Evolutionary conservation across 768 basidiomycete genomes (phyloP).

Genomic region (Suillus hirtellus): DNA sequence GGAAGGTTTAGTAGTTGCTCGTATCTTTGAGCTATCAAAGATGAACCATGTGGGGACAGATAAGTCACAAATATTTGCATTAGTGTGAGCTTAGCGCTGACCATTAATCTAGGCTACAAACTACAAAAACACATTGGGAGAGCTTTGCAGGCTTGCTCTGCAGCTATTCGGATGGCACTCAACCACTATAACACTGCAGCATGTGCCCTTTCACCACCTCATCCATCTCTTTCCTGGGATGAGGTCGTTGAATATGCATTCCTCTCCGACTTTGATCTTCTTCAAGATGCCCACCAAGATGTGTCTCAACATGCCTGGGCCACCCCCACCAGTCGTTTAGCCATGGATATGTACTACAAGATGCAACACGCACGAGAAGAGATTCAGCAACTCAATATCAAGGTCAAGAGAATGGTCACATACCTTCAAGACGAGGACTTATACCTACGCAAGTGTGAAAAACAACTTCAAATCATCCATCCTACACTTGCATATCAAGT

Average conservation of each 20-base stretch:
- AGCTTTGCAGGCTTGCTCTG: conserved; percentile 6
- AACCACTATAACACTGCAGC: conserved; percentile 6
- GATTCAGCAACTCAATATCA: too few relatives aligned
- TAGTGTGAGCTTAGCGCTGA: too few relatives aligned
- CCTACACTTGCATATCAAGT: too few relatives aligned
- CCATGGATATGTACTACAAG: too few relatives aligned
- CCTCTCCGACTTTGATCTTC: conserved; percentile 20
- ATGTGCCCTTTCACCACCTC: not conserved
- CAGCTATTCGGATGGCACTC: conserved; percentile 21
- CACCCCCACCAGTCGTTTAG: too few relatives aligned
- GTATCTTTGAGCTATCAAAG: conserved; percentile 24
- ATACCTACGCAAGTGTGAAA: too few relatives aligned
- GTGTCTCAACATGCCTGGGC: too few relatives aligned
- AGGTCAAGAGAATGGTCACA: too few relatives aligned
- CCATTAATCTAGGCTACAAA: conserved; percentile 6
- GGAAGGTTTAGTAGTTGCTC: conserved; percentile 18
- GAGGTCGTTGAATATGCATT: conserved; percentile 22
- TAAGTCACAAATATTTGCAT: conserved; percentile 14
- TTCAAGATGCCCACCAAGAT: conserved; percentile 19
- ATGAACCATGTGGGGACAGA: conserved; percentile 23
- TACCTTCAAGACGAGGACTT: too few relatives aligned
- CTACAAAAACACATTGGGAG: conserved; percentile 13
- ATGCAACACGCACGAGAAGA: too few relatives aligned
- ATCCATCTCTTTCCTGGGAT: conserved; percentile 15
- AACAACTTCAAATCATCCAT: too few relatives aligned